phyloP scores from a whole-genome alignment of 805 yeast genomes.

The Ogataea neopini region DNA sequence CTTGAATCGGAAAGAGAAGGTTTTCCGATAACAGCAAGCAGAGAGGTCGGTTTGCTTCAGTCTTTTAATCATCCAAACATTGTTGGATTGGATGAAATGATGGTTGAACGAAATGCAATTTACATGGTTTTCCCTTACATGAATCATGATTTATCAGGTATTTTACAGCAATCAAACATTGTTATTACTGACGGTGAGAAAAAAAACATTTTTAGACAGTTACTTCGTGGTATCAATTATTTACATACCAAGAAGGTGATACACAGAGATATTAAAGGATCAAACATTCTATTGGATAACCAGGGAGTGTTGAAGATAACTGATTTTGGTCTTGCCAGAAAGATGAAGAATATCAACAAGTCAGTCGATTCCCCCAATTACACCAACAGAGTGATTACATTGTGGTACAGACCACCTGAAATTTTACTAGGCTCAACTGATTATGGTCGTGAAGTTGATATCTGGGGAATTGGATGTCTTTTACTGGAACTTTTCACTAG shows the following conservation, averaged over 20 bases:
- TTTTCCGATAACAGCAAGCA: constrained; percentile 90
- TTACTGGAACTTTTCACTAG: constrained; percentile 77
- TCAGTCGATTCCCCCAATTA: constrained; percentile 67
- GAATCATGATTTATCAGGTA: constrained; percentile 90
- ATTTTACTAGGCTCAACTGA: constrained; percentile 85
- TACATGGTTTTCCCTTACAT: constrained; percentile 93
- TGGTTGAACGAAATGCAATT: constrained; percentile 74
- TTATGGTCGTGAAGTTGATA: constrained; percentile 88
- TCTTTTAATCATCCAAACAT: constrained; percentile 79
- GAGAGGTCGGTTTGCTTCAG: constrained; percentile 87
- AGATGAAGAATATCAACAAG: constrained; percentile 57
- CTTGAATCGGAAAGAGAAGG: constrained; percentile 91
- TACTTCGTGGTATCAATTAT: constrained; percentile 68
- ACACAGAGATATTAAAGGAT: constrained; percentile 82
- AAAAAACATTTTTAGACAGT: constrained; percentile 64
- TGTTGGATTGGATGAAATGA: constrained; percentile 82
- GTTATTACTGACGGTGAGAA: constrained; percentile 60
- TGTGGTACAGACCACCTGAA: constrained; percentile 98
- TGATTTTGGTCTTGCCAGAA: constrained; percentile 81
- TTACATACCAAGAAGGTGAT: constrained; percentile 67
- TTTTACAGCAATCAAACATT: constrained; percentile 74
- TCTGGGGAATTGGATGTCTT: constrained; percentile 97
- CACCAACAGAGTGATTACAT: constrained; percentile 91
- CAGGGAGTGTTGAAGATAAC: constrained; percentile 69
- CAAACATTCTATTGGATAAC: constrained; percentile 67